Evolutionary conservation across 176 grass and related monocot species (phyloP), one percentile per base, ranked within the genome.

Genomic region (Triticum monococcum): DNA sequence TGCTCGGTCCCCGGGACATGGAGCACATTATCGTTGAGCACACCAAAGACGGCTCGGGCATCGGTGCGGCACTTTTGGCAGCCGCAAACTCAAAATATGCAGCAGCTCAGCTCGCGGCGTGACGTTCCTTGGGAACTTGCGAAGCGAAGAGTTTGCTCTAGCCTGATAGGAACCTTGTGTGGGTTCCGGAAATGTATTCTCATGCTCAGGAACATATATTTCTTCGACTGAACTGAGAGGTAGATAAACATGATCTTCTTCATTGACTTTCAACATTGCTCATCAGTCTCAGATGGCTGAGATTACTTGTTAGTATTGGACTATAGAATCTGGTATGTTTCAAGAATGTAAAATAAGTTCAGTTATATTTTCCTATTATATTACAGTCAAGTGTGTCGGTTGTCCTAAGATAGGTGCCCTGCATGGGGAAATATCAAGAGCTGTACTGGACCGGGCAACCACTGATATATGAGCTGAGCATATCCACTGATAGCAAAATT

Each of bases 61-160:
- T 33, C 3, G 32, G 32, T 33, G 32, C 32, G 32, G 32, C 32
- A 33, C 4, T 33, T 33, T 33, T 33, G 32, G 32, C 32, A 33
- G 32, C 32, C 32, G 32, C 32, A 33, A 33, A 33, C 32, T 33
- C 32, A 33, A 92, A 90, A 24, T 89, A 85, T 38, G 59, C 40
- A 20, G 5, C 32, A 25, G 12, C 61, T 14, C 43, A 7, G 16
- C 22, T 46, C 7, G 65, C 31, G 6, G 9, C 36, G 6, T 12
- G 25, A 20, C 25, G 16, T 24, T 64, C 52, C 3, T 57, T 4
- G 3, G 24, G 67, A 72, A 72, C 50, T 33, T 62, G 40, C n/a
- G 24, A 24, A 40, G 22, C 7, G 5, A 38, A 72, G 70, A 45
- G 38, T 45, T 73, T 73, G 37, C 41, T 45, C 41, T 45, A 45